Evolutionary conservation across 768 basidiomycete genomes (phyloP), one percentile per base, ranked within the genome.

Genomic region (Naganishia randhawae): DNA sequence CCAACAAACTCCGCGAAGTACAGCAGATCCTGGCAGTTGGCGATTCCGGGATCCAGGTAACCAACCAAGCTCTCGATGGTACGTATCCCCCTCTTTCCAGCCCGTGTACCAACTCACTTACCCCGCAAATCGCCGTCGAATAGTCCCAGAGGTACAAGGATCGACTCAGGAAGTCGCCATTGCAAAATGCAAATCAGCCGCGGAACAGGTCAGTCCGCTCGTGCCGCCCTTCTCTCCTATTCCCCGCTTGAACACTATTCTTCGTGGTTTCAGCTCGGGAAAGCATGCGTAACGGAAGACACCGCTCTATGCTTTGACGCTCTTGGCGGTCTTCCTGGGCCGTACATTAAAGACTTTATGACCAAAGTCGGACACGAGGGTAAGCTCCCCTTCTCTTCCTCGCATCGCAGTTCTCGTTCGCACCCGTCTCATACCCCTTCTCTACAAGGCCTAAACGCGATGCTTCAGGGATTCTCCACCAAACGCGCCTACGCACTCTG

Each of bases 281-380:
- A 76, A 45, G 74, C 76, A 8, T 76, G 74, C 53, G 74, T 80
- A 0, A 78, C 77, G 4, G 78, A 99, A 81, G 96, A 99, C 77
- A 99, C 96, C 0, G 92, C 96, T 0, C 85, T 99, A 7, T 91
- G 89, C 72, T 98, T 91, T 75, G 86, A 87, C 69, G 93, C 96
- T 0, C 82, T 98, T 19, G 85, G 88, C 22, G 95, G 92, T 0
- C 85, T 99, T 3, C 96, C 96, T 1, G 96, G 96, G 0, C 95
- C 95, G 0, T 99, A 95, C 81, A 94, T 99, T 83, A 99, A 99
- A 75, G 84, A 91, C 71, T 99, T 99, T 80, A 81, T 97, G 80
- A 83, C 84, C 50, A 84, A 84, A 29, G 79, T 97, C 6, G 95
- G 95, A 1, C 91, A 92, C 77, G 87, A 91, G 71, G 95, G 95